Evolutionary conservation across 176 grass and related monocot species (phyloP).

Genomic region (Dactylis glomerata): DNA sequence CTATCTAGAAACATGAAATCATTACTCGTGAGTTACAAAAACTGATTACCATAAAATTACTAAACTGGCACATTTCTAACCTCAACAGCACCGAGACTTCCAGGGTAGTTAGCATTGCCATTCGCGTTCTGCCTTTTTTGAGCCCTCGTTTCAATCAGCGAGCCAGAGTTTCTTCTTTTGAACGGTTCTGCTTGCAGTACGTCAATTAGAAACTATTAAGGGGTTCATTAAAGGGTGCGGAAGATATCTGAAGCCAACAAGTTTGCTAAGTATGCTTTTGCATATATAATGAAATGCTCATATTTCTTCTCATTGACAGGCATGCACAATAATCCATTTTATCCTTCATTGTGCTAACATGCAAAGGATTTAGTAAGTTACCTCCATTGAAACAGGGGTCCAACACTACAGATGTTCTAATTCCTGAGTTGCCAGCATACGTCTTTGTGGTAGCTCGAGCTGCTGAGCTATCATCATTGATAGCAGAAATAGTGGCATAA

Average conservation of each 20-base stretch:
- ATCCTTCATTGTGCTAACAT: neutral
- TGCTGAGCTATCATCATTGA: neutral
- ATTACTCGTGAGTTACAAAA: neutral
- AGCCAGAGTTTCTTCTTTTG: neutral
- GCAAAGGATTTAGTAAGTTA: conserved; percentile 20
- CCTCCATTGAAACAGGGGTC: conserved; percentile 19
- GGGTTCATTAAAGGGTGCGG: neutral
- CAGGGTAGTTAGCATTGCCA: neutral
- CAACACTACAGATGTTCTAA: conserved; percentile 18
- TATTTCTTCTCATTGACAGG: neutral
- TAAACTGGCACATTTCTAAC: neutral
- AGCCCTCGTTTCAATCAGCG: neutral
- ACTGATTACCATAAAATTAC: neutral
- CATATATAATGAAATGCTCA: neutral
- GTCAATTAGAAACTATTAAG: conserved; percentile 31
- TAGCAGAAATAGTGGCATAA: conserved; percentile 21
- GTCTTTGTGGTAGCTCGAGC: neutral
- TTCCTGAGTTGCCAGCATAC: conserved; percentile 1
- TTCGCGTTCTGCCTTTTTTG: conserved; percentile 8
- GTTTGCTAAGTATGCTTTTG: conserved; percentile 9
- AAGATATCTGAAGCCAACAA: conserved; percentile 37
- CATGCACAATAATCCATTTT: conserved; percentile 16
- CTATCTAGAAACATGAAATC: conserved; percentile 1
- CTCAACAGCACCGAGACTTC: neutral
- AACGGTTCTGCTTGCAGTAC: conserved; percentile 10